Evolutionary conservation across 2,329 filamentous ascomycete species (phyloP), one percentile per base, ranked within the genome.

Genomic region (Pseudogymnoascus sp.): DNA sequence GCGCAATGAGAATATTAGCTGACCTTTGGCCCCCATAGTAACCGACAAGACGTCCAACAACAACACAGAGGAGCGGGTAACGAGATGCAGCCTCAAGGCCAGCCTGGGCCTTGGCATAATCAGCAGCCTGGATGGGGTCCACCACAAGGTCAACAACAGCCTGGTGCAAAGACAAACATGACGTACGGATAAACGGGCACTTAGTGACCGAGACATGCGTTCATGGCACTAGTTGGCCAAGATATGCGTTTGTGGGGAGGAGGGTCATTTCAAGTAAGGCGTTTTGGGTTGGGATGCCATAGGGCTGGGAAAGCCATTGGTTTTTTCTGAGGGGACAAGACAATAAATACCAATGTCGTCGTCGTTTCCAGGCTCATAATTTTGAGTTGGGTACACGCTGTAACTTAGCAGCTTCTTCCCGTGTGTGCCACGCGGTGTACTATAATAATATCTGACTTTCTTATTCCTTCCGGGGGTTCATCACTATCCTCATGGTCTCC

Each of bases 71-170:
- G 50, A 3, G 50, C 50, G 3, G 50, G 50, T 8, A 56, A 56
- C 11, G 59, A 60, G 18, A 42, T 60, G 59, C 59, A 60, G 18
- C 38, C 59, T 4, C 59, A 60, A 28, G 38, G 38, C 25, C 59
- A 42, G 2, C 33, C 33, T 42, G 59, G 33, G 8, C 35, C 21
- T 25, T 33, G 33, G 3, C 5, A 14, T 2, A 14, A 60, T 18
- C 59, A 60, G n/a, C 59, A 60, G 5, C 33, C 33, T 28, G 59
- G 59, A 40, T 38, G 59, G 35, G 59, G 59, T 11, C 59, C 59
- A 16, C 59, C 59, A 31, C 59, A 40, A 42, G 59, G 35, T 16
- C 59, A 60, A 60, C 33, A 37, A 40, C 59, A 38, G 18, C 59
- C 59, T 8, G 59, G 59, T 4, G 35, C 59, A 25, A 60, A 60